Conservation (phyloP, 768 basidiomycete genomes). For the Mycena pura region DNA sequence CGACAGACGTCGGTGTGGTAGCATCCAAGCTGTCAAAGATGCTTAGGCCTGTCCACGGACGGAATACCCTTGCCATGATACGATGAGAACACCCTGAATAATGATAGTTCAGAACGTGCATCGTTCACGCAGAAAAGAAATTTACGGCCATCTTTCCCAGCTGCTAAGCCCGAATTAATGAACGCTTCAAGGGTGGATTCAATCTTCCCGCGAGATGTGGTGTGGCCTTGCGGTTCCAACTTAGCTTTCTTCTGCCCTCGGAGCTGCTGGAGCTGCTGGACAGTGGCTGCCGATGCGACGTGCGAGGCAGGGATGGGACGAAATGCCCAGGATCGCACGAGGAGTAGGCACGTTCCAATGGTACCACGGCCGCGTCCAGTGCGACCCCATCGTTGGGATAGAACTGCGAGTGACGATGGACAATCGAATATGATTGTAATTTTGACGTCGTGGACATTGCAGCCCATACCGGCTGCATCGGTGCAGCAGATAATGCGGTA, state of each 20-base stretch:
- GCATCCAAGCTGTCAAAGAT: background rate
- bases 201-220: conserved; percentile 3
- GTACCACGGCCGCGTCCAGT: background rate
- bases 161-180: conserved; percentile 12
- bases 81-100: conserved; percentile 14
- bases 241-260: background rate
- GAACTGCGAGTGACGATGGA: conserved; percentile 18
- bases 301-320: background rate
- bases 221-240: conserved; percentile 8
- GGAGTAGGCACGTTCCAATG: conserved; percentile 14
- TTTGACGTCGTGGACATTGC: conserved; percentile 35
- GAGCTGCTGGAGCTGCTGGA: background rate
- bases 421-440: conserved; percentile 29
- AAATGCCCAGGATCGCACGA: conserved; percentile 26
- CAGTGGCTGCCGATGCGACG: background rate
- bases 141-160: background rate
- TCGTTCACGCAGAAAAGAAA: too few species aligned
- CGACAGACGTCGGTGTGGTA: background rate
- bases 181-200: conserved; percentile 14
- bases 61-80: conserved; percentile 9
- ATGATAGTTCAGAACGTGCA: background rate
- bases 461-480: conserved; percentile 42
- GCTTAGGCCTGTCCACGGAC: conserved; percentile 13
- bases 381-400: conserved; percentile 29
- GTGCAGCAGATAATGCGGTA: conserved; percentile 35